Evolutionary conservation across 2,329 filamentous ascomycete species (phyloP), one percentile per base, ranked within the genome.

Genomic region (Huntiella omanensis): DNA sequence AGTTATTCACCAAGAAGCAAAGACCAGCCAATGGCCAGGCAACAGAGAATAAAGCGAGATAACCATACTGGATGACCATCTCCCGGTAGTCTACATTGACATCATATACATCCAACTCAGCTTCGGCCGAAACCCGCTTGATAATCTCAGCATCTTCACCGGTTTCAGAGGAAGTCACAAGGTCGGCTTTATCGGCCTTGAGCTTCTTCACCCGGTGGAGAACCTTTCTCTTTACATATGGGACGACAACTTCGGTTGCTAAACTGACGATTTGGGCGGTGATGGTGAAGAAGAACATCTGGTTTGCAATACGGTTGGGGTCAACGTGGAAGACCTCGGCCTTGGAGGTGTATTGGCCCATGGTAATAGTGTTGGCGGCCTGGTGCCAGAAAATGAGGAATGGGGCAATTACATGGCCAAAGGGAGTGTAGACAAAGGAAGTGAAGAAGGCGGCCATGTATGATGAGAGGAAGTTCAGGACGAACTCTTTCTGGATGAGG

Each of bases 221-320:
- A 1, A 79, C 75, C 55, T 77, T 76, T 51, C 83, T 79, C 62
- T 94, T 95, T 44, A 84, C 62, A 53, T 84, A 86, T 0, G 91
- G 91, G 1, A 95, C 74, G 33, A 95, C 65, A 4, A 86, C 74
- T 60, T 98, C 91, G 51, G 88, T 77, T 10, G 72, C 77, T 46
- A 95, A 80, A 57, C 83, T 91, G 54, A 98, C 80, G 34, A 95
- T 73, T 58, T 95, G 88, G 0, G 86, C 88, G 0, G 88, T 95
- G 32, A 96, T 83, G 0, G 88, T 93, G 52, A 93, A 91, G 64
- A 93, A 96, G 52, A 95, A 91, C 59, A 95, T 84, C 59, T 96
- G 88, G 54, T 86, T 83, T 54, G 80, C 82, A 33, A 96, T 75
- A 12, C 91, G 73, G 53, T 78, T 71, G 0, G 85, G 80, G 56